A percentile compares a stretch with the other conserved stretches of the same genome.
Conservation (phyloP, 176 grass and related monocot species). For the Thalia dealbata region DNA sequence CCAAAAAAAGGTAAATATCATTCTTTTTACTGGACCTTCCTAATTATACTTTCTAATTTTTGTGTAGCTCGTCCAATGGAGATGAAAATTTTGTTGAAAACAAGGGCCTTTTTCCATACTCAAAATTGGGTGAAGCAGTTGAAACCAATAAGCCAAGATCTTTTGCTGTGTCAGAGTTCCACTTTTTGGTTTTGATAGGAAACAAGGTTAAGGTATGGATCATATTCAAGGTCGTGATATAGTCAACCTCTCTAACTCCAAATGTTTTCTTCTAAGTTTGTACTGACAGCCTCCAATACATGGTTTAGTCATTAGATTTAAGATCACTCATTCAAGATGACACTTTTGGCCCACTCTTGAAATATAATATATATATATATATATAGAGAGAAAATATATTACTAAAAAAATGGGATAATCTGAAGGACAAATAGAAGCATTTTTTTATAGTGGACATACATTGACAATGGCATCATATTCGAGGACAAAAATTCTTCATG, state of each 20-base stretch:
- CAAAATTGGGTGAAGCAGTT: conserved; percentile 54
- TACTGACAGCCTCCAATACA: not conserved
- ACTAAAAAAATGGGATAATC: not conserved
- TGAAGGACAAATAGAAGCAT: not conserved
- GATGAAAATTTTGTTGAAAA: conserved; percentile 99
- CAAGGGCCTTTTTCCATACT: conserved; percentile 88
- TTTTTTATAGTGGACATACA: not conserved
- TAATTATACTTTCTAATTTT: not conserved
- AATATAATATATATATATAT: not conserved
- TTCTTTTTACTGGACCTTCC: not conserved
- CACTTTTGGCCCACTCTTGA: not conserved
- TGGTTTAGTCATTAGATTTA: not conserved
- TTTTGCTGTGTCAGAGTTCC: conserved; percentile 86
- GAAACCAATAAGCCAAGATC: conserved; percentile 55
- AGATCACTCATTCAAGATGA: not conserved
- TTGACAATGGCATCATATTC: no score
- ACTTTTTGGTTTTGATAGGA: conserved; percentile 75
- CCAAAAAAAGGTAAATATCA: not conserved
- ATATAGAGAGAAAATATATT: no score
- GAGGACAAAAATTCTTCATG: not conserved
- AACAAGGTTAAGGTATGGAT: conserved; percentile 77
- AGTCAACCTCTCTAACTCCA: not conserved
- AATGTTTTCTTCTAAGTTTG: not conserved
- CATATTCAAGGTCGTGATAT: not conserved
- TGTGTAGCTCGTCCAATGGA: conserved; percentile 54